These are phyloP conservation scores for Exserohilum turcica DNA, from an alignment of 2,329 filamentous ascomycete species.

Conservation along the genomic window DNA sequence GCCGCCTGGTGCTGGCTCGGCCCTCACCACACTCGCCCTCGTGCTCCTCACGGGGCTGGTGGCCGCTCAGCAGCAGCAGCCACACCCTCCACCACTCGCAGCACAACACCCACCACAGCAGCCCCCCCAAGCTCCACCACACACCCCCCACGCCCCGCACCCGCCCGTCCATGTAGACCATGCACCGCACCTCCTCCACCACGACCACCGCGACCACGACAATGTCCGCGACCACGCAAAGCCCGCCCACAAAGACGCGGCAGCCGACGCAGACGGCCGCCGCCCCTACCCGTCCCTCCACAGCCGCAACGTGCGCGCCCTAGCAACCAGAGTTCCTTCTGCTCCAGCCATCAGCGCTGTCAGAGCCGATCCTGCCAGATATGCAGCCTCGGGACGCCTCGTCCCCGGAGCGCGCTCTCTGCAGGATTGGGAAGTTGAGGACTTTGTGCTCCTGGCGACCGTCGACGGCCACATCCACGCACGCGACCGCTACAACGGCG, in stretches of 20 bases:
- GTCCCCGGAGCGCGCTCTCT: constrained; percentile 87
- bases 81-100: constrained; percentile 19
- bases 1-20: constrained; percentile 48
- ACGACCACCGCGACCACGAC: background rate
- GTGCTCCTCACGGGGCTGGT: constrained; percentile 45
- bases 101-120: background rate
- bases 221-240: constrained; percentile 6
- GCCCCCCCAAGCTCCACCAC: constrained; percentile 13
- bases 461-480: constrained; percentile 97
- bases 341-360: constrained; percentile 91
- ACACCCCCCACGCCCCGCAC: constrained; percentile 34
- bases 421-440: constrained; percentile 99
- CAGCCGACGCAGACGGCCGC: constrained; percentile 28
- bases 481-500: constrained; percentile 83
- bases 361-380: constrained; percentile 83
- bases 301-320: constrained; percentile 81
- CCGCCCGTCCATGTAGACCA: constrained; percentile 33
- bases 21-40: constrained; percentile 43
- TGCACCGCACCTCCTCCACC: constrained; percentile 15
- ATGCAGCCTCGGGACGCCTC: constrained; percentile 51
- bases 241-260: constrained; percentile 16
- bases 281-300: constrained; percentile 35
- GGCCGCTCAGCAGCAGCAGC: constrained; percentile 52
- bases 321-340: constrained; percentile 74
- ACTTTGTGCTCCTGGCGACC: constrained; percentile 99